Conservation (phyloP, 2,329 filamentous ascomycete species). For the Cladosporium sp. region DNA sequence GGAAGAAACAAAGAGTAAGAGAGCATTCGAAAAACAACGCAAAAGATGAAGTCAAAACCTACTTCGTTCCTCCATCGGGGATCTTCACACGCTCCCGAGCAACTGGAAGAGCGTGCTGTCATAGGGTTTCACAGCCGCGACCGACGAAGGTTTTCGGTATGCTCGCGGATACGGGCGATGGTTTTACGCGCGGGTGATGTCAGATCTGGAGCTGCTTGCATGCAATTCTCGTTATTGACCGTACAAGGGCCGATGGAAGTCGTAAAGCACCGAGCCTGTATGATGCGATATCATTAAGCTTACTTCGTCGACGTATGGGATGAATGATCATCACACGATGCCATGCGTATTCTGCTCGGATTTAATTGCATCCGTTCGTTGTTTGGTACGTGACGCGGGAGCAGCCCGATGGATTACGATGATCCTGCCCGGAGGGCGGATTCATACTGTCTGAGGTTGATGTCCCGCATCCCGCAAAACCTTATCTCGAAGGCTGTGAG, state of each 20-base stretch:
- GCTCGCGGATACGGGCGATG: neutral
- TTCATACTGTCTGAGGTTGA: neutral
- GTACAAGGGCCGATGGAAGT: constrained; percentile 10
- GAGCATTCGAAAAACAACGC: too few relatives aligned
- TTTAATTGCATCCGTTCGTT: neutral
- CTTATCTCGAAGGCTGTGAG: neutral
- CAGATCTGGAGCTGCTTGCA: neutral
- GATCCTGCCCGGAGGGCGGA: constrained; percentile 2
- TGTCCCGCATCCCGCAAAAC: constrained; percentile 1
- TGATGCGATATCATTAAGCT: neutral
- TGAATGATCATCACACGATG: neutral
- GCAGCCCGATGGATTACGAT: neutral
- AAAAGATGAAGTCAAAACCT: constrained; percentile 8
- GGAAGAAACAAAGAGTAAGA: neutral
- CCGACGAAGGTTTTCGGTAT: neutral
- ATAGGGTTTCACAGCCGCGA: constrained; percentile 1
- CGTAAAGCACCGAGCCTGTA: neutral
- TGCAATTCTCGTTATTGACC: neutral
- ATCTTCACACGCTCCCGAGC: neutral
- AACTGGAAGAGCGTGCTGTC: neutral
- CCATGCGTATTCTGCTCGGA: neutral
- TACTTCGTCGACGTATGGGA: neutral
- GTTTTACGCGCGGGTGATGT: constrained; percentile 15
- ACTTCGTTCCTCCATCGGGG: neutral
- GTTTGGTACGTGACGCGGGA: neutral